Percentiles rank a stretch among this genome's conserved stretches.
phyloP scores from a whole-genome alignment of 345 rosid species.

The Dipteronia dyeriana region DNA sequence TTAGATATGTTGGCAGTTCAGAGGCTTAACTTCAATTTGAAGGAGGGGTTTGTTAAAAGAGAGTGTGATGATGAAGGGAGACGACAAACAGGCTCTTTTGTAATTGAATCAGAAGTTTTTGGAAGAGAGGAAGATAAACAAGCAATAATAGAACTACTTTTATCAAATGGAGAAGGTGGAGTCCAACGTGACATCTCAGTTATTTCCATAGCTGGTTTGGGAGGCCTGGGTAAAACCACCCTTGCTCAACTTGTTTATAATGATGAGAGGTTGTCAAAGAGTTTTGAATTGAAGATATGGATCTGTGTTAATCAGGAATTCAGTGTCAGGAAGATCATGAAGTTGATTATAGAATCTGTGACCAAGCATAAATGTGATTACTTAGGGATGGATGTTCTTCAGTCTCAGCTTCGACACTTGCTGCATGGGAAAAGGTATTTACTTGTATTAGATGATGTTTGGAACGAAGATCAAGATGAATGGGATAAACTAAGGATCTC shows the following conservation, averaged over 20 bases:
- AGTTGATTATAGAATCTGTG: conserved; percentile 9
- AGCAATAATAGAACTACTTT: background rate
- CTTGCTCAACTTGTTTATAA: conserved; percentile 27
- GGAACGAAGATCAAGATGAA: conserved; percentile 24
- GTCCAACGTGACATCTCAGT: background rate
- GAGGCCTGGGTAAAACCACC: conserved; percentile 31
- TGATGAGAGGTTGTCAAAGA: conserved; percentile 5
- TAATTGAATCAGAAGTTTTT: conserved; percentile 12
- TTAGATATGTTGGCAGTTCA: conserved; percentile 20
- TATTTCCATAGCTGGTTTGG: conserved; percentile 25
- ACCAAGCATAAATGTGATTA: background rate
- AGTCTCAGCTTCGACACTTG: background rate
- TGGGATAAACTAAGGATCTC: conserved; percentile 19
- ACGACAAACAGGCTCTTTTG: conserved; percentile 7
- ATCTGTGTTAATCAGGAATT: conserved; percentile 22
- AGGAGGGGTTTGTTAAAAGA: background rate
- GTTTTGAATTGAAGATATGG: conserved; percentile 26
- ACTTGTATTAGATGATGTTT: conserved; percentile 29
- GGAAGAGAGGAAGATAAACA: conserved; percentile 14
- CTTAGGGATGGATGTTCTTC: conserved; percentile 22
- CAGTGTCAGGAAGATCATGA: conserved; percentile 2
- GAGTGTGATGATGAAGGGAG: background rate
- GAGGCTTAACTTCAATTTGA: conserved; percentile 20
- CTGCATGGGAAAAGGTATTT: conserved; percentile 22
- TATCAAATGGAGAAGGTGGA: background rate